Base-by-base conservation (phyloP, 2,329 filamentous ascomycete genomes). In the Epichloe sp. region DNA sequence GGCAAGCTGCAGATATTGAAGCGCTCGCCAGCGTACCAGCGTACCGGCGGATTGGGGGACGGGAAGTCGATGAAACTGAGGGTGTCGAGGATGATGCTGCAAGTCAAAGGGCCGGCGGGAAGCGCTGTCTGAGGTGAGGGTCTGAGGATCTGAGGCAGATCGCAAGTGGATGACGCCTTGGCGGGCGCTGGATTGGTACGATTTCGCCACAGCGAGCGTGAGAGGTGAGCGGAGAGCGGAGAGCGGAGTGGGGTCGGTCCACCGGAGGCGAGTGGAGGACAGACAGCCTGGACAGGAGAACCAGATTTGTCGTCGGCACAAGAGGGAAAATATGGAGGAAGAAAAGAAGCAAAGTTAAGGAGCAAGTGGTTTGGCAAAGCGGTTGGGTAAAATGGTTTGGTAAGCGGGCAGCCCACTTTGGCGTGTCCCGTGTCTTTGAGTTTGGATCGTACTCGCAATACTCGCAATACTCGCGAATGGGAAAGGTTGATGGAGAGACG, bases 121-220 rank as follows among this genome's bases (percentile, higher is more conserved):
- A 36, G 38, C 45, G 35, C 42, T 42, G 48, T 50, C 48, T 45
- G 19, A 50, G 42, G 46, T n/a, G 45, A 21, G 21, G 21, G 21
- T 23, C 21, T 26, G 6, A 7, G 23, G 48, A 42, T 50, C 48
- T 45, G 19, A 50, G 43, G 46, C 46, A 34, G 45, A 41, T 52
- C 26, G 36, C 26, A 14, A 41, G 46, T 48, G 45, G 45, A 45
- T 38, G 45, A 45, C 41, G 45, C 41, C 38, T 31, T n/a, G 38
- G 40, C 41, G 46, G 50, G 37, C 47, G 42, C 26, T 31, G 36
- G 51, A 49, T 52, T 52, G 51, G 43, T 46, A 44, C 41, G 47
- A 46, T 14, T 46, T 49, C 26, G 47, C 46, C 50, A 52, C 45
- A 51, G 19, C 19, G 12, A 21, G 44, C 31, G 48, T 34, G 42